Percentiles rank a stretch among this genome's conserved stretches.
phyloP scores from a whole-genome alignment of 495 filamentous ascomycete species.

The Hyaloscypha finlandica region DNA sequence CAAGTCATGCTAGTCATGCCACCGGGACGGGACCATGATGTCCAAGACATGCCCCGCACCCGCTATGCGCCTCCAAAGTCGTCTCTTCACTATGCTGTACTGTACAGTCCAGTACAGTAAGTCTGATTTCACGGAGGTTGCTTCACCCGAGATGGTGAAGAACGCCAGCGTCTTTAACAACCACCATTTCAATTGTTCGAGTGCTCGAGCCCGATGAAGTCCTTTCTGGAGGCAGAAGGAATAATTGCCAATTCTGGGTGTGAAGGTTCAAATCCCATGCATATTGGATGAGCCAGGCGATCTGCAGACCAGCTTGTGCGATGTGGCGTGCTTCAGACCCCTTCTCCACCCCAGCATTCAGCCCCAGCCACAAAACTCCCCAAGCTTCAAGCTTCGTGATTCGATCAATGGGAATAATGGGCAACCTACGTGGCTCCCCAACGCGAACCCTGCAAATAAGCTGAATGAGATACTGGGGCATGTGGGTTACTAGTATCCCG shows the following conservation, averaged over 20 bases:
- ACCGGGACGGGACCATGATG: not conserved
- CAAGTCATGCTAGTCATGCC: not conserved
- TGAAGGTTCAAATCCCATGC: not conserved
- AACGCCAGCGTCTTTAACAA: not conserved
- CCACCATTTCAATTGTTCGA: not conserved
- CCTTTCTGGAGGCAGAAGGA: not conserved
- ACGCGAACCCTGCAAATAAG: not conserved
- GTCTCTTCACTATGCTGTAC: too few relatives aligned
- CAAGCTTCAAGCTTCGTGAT: not conserved
- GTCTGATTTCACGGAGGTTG: too few relatives aligned
- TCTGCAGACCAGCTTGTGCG: not conserved
- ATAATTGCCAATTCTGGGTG: not conserved
- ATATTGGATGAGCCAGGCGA: not conserved
- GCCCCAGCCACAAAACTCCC: slow-evolving; percentile 1
- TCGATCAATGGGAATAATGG: not conserved
- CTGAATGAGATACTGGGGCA: slow-evolving; percentile 3
- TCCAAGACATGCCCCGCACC: not conserved
- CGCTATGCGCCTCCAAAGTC: not conserved
- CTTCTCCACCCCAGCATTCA: slow-evolving; percentile 8
- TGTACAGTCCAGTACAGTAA: too few relatives aligned
- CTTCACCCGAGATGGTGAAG: too few relatives aligned
- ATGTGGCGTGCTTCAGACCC: not conserved
- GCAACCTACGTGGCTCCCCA: not conserved
- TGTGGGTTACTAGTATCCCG: not conserved
- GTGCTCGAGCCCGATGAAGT: not conserved